phyloP scores from a whole-genome alignment of 2,329 filamentous ascomycete genomes.

The Aspergillus udagawae region DNA sequence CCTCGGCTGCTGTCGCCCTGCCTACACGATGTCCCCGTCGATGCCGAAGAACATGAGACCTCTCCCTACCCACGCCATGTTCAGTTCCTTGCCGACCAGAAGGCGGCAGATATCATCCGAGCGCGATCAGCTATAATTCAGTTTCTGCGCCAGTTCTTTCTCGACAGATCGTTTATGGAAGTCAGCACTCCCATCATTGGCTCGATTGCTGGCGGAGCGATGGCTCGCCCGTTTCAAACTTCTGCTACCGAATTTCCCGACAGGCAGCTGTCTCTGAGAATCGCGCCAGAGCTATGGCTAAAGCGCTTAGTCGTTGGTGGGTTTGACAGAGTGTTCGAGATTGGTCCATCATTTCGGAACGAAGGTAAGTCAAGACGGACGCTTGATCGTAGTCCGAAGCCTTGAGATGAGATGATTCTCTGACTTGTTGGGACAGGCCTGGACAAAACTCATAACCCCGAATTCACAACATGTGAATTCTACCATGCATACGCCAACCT shows the following conservation, averaged over 20 bases:
- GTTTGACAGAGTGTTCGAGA: constrained; percentile 85
- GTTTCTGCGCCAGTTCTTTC: constrained; percentile 69
- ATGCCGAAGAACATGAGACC: constrained; percentile 66
- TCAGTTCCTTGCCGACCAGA: constrained; percentile 73
- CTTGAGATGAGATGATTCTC: not conserved
- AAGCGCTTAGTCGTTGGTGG: constrained; percentile 89
- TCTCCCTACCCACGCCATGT: constrained; percentile 76
- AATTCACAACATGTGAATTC: constrained; percentile 97
- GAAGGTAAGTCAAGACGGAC: constrained; percentile 55
- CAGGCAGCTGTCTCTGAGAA: constrained; percentile 70
- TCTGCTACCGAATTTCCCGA: constrained; percentile 70
- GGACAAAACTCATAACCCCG: constrained; percentile 89
- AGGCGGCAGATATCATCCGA: constrained; percentile 64
- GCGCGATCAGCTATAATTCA: constrained; percentile 72
- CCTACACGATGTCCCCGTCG: constrained; percentile 72
- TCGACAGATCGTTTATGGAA: constrained; percentile 71
- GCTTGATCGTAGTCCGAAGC: not conserved
- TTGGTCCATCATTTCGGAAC: constrained; percentile 88
- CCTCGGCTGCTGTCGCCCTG: constrained; percentile 73
- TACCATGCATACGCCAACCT: constrained; percentile 83
- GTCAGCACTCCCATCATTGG: constrained; percentile 88
- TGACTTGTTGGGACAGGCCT: constrained; percentile 44
- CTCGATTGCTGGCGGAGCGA: constrained; percentile 77
- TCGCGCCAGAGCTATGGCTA: constrained; percentile 92
- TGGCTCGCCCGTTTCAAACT: constrained; percentile 82